These are phyloP conservation scores for Prunus mume DNA, from an alignment of 306 rosid genomes.

Conservation along the genomic window DNA sequence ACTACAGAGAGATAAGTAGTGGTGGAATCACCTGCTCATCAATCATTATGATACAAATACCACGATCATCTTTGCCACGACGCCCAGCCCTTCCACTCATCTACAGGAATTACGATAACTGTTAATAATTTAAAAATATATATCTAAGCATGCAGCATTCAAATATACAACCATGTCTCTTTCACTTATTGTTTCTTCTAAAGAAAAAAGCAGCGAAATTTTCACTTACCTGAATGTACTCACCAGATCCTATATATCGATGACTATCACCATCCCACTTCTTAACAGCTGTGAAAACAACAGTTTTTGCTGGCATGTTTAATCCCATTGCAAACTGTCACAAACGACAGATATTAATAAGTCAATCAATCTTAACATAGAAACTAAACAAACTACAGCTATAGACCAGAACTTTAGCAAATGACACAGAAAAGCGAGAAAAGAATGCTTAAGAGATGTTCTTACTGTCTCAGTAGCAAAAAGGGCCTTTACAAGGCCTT, in stretches of 20 bases:
- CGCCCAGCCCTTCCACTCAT: slow-evolving; percentile 99
- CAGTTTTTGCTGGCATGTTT: slow-evolving; percentile 99
- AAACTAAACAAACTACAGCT: slow-evolving; percentile 20
- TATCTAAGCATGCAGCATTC: neutral
- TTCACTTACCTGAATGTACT: slow-evolving; percentile 88
- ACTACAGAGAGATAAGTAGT: slow-evolving; percentile 4
- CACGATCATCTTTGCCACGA: slow-evolving; percentile 97
- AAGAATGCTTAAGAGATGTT: slow-evolving; percentile 17
- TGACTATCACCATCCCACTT: slow-evolving; percentile 99
- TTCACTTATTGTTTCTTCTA: neutral
- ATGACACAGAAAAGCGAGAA: slow-evolving; percentile 12
- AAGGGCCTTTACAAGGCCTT: slow-evolving; percentile 98
- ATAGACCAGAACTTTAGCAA: neutral
- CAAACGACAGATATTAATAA: slow-evolving; percentile 16
- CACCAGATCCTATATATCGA: slow-evolving; percentile 95
- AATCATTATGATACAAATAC: slow-evolving; percentile 91
- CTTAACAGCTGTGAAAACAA: slow-evolving; percentile 91
- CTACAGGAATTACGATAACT: slow-evolving; percentile 24
- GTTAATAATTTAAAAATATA: neutral
- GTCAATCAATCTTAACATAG: slow-evolving; percentile 15
- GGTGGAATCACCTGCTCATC: slow-evolving; percentile 79
- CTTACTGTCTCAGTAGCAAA: slow-evolving; percentile 97
- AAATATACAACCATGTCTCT: neutral
- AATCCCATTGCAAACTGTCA: slow-evolving; percentile 98
- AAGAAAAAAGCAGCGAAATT: slow-evolving; percentile 17